Evolutionary conservation across 23 red algal genomes (phyloP), one percentile per base, ranked within the genome.

Genomic region (Gracilaria caudata): DNA sequence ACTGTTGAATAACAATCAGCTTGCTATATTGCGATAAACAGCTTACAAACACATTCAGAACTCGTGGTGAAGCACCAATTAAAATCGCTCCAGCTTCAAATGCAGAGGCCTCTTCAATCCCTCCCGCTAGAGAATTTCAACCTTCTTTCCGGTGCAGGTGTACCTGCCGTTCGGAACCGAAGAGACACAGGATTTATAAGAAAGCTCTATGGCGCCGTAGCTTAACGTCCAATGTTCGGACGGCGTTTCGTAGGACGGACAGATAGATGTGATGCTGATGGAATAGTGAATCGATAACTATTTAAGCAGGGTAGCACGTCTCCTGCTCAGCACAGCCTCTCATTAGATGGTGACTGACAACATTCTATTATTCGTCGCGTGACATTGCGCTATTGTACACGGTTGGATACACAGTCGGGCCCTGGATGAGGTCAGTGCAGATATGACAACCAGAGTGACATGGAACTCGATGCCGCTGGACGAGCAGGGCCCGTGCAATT

Each of bases 291-390:
- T 60, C 21, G 57, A 60, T 60, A 28, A 8, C 23, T 17, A 60
- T 60, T 28, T 60, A 60, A 60, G 57, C 25, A 60, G 17, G 57
- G 57, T 60, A 60, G 57, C 57, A 29, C 57, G 23, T 60, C 57
- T 60, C 57, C 23, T 28, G 49, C 49, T 53, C 49, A 60, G 57
- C 57, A 60, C 25, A 8, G 3, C 23, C 57, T 3, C 8, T 4
- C 2, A 23, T 60, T 20, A 24, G 28, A 24, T 23, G 25, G 23
- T 60, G 57, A 60, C 57, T 53, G 49, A 28, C 25, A 60, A 28
- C 9, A 60, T 29, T 60, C 57, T 28, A 60, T 29, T 29, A 28
- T 60, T 60, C 23, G 5, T 17, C 57, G 57, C 14, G 57, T 60
- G 57, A 60, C 57, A 2, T 28, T 28, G 57, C 10, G 57, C 57